Base-by-base conservation (phyloP, 1,284 basidiomycete genomes). In the Ustilago sp. region DNA sequence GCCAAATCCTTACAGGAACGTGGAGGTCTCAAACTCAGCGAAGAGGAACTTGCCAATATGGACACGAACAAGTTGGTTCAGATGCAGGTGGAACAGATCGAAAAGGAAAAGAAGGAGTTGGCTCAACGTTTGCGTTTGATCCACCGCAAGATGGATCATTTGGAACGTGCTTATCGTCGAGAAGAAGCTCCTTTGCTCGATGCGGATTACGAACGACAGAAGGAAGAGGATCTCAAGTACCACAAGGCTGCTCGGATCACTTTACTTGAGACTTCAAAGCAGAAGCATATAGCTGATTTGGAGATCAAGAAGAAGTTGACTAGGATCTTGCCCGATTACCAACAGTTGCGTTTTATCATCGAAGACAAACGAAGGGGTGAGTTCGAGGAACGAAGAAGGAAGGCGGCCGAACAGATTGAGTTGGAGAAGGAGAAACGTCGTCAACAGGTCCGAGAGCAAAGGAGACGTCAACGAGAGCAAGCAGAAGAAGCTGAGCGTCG, bases 61-160 rank as follows among this genome's bases (percentile, higher is more conserved):
- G 94, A 94, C 87, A 95, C 94, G 9, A 92, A 94, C 83, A 91
- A 92, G 75, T 90, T 99, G 72, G 93, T 98, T 86, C 91, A 91
- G 60, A 90, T 98, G 80, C 94, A 98, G 87, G 83, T 85, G 19
- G 80, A 83, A 61, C 83, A 85, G 63, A 94, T 98, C 59, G 95
- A 98, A 88, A 98, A 97, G 88, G 96, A 98, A 88, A 97, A 97
- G 90, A 92, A 91, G 81, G 93, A 95, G 80, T 89, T 94, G 77
- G 90, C 90, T 74, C 93, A 95, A 83, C 91, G 92, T 32, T 89
- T 98, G 69, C 92, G 94, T 41, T 90, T 95, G 76, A 90, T 93
- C 61, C 87, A 92, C 65, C 98, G 98, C 88, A 93, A 94, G 36
- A 91, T 98, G 82, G 96, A 99, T 85, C 95, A 99, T 87, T 87